Base-by-base conservation (phyloP, 192 early-diverging fungal genomes). In the Podila clonocystis region DNA sequence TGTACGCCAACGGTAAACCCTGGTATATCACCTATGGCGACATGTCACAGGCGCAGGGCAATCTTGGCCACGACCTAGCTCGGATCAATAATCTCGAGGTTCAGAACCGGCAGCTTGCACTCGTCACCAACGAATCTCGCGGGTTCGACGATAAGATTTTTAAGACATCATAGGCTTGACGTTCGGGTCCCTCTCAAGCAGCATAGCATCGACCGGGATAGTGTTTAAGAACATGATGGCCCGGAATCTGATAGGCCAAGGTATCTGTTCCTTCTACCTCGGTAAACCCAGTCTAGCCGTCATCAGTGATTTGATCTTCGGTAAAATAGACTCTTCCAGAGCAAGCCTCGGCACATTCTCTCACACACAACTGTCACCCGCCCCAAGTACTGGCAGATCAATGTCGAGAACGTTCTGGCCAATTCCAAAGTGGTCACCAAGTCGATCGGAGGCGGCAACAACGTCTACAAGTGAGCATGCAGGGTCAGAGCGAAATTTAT, bases 11-110 rank as follows among this genome's bases (percentile, higher is more conserved):
- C 22, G 52, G 59, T 4, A 77, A 88, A 19, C 74, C 89, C 28
- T 91, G 91, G 91, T 74, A 75, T 0, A 91, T 92, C 26, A 84
- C 84, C 17, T 92, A 92, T 67, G 92, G 91, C 33, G 92, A 92
- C 72, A 85, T 85, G 34, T 91, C 90, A 12, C 49, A 70, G 15
- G 80, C 87, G 12, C 69, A 64, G 31, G 86, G 85, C 41, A 38
- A 82, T 19, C 55, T 83, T 8, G 84, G 64, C 22, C 55, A 48
- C 57, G 92, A 91, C 57, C 88, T 82, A 9, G 85, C 91, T 24
- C 83, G 70, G 1, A 70, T 93, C 17, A 89, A 90, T 9, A 87
- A 85, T 24, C 67, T 91, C 50, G 77, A 66, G 4, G 87, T 93
- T 49, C 31, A 66, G 24, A 74, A 88, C 48, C 90, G 91, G 48